Percentiles rank a stretch among this genome's conserved stretches.
Evolutionary conservation across 345 rosid species (phyloP).

Genomic region (Brassica rapa): DNA sequence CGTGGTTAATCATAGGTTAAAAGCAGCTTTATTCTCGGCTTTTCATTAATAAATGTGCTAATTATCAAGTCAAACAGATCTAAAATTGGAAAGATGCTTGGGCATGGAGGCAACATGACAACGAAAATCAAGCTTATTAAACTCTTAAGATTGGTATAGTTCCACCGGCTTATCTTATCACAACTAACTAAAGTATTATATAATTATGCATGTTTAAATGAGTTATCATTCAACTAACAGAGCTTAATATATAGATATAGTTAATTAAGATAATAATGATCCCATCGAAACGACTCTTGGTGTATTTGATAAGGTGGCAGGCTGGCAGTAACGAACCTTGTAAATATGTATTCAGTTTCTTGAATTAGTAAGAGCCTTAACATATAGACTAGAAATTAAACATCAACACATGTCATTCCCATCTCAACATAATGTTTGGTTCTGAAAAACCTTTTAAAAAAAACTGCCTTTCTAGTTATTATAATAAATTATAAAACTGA

Average conservation of each 20-base stretch:
- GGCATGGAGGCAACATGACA: slow-evolving; percentile 26
- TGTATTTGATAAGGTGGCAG: slow-evolving; percentile 26
- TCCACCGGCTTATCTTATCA: slow-evolving; percentile 32
- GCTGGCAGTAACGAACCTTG: not conserved
- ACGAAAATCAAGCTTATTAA: slow-evolving; percentile 35
- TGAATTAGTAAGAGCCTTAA: slow-evolving; percentile 9
- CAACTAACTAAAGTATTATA: not conserved
- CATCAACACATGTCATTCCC: slow-evolving; percentile 20
- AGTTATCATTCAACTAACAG: slow-evolving; percentile 11
- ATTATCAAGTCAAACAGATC: slow-evolving; percentile 30
- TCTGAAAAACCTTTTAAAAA: not conserved
- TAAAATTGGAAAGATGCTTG: slow-evolving; percentile 33
- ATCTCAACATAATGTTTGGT: not conserved
- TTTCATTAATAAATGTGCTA: not conserved
- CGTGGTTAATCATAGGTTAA: not conserved
- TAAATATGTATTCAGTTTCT: slow-evolving; percentile 16
- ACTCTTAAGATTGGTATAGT: slow-evolving; percentile 21
- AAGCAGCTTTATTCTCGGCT: not conserved
- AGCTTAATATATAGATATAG: not conserved
- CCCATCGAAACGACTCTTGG: slow-evolving; percentile 14
- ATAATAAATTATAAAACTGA: not conserved
- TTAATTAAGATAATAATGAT: slow-evolving; percentile 17
- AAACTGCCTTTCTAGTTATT: not conserved
- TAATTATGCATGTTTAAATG: slow-evolving; percentile 1
- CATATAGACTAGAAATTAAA: not conserved